A percentile compares a stretch with the other conserved stretches of the same genome.
phyloP scores from a whole-genome alignment of 2,329 filamentous ascomycete species.

The Neofusicoccum ribis region DNA sequence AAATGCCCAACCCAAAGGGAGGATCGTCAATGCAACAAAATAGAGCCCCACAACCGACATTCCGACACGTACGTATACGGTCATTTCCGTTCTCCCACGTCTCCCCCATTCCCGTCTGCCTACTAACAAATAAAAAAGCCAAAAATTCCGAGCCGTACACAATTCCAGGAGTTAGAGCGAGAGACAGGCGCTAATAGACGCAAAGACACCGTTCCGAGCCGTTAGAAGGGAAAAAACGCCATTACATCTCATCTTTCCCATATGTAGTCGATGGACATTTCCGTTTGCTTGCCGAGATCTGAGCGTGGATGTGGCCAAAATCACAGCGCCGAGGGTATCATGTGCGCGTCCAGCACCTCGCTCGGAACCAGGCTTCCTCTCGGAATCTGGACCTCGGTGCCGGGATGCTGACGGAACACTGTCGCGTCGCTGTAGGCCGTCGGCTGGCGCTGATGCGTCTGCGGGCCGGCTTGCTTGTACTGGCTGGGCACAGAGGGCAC shows the following conservation, averaged over 20 bases:
- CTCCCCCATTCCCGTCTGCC: too few species aligned
- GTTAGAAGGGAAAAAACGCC: not conserved
- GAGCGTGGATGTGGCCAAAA: not conserved
- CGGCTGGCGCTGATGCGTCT: not conserved
- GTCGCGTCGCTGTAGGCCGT: slow-evolving; percentile 28
- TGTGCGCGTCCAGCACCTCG: slow-evolving; percentile 37
- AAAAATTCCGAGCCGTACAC: too few species aligned
- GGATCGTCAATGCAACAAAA: not conserved
- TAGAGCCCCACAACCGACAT: not conserved
- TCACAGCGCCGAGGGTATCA: slow-evolving; percentile 24
- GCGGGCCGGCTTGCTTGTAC: not conserved
- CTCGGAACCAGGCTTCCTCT: slow-evolving; percentile 38
- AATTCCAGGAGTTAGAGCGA: not conserved
- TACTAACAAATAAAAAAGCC: too few species aligned
- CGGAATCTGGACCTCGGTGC: slow-evolving; percentile 41
- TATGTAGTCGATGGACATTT: not conserved
- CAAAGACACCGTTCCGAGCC: not conserved
- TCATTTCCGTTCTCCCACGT: too few species aligned
- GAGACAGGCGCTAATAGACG: not conserved
- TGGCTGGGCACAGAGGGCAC: slow-evolving; percentile 18
- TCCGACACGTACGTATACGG: not conserved
- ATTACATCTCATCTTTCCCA: not conserved
- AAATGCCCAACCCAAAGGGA: not conserved
- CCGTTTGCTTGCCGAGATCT: not conserved
- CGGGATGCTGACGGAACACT: slow-evolving; percentile 42